Percentiles rank a stretch among this genome's conserved stretches.
These are phyloP conservation scores for Omphalotus guepiniiformis DNA, from an alignment of 768 basidiomycete genomes.

Conservation along the genomic window DNA sequence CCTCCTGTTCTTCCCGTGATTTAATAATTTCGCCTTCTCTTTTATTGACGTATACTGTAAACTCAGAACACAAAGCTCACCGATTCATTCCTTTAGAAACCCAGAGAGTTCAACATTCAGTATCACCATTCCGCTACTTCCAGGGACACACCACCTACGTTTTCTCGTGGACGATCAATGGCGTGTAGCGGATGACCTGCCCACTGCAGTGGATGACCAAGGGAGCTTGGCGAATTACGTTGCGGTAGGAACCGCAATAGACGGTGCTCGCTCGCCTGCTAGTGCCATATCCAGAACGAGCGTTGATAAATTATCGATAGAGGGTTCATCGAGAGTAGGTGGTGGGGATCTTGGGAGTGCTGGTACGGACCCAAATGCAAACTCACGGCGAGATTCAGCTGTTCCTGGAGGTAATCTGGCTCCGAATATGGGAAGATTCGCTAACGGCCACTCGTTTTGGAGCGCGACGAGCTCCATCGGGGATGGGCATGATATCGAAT, in stretches of 20 bases:
- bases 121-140: conserved; percentile 53
- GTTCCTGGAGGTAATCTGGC: not conserved
- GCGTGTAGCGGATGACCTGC: conserved; percentile 70
- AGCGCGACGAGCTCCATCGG: conserved; percentile 11
- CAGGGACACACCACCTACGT: conserved; percentile 91
- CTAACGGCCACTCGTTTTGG: not conserved
- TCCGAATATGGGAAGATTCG: too few relatives aligned
- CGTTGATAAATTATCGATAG: not conserved
- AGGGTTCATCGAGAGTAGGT: not conserved
- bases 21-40: too few relatives aligned
- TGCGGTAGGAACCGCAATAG: conserved; percentile 43
- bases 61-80: too few relatives aligned
- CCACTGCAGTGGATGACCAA: conserved; percentile 89
- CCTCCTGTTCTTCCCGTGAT: too few relatives aligned
- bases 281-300: conserved; percentile 14
- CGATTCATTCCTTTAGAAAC: conserved; percentile 21
- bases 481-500: not conserved
- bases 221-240: conserved; percentile 95
- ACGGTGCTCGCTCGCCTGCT: conserved; percentile 23
- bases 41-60: too few relatives aligned
- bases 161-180: conserved; percentile 92
- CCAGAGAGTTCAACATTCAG: conserved; percentile 28
- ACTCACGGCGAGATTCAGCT: not conserved
- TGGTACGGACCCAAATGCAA: not conserved
- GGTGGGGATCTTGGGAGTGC: not conserved